Conservation (phyloP, 192 early-diverging fungal species). For the Nowakowskiella sp. region DNA sequence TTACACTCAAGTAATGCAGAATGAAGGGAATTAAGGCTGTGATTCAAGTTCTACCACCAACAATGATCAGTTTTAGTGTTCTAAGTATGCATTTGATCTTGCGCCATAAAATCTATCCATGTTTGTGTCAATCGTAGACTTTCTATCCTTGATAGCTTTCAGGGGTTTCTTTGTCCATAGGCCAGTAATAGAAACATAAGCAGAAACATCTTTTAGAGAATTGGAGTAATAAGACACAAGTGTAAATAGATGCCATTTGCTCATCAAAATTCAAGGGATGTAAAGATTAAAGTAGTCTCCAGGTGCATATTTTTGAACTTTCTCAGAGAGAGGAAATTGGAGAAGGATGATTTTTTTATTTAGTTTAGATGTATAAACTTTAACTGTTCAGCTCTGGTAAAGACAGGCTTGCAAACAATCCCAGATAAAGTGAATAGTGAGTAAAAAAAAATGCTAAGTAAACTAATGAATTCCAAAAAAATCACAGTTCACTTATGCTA, state of each 20-base stretch:
- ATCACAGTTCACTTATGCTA: no score
- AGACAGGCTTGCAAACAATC: constrained; percentile 3
- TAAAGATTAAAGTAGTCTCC: constrained; percentile 15
- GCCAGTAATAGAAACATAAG: neutral
- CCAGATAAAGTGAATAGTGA: constrained; percentile 12
- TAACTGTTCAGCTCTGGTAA: neutral
- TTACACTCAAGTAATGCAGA: neutral
- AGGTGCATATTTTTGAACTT: constrained; percentile 6
- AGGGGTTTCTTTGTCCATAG: constrained; percentile 4
- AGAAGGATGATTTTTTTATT: no score
- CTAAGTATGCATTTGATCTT: neutral
- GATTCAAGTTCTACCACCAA: constrained; percentile 20
- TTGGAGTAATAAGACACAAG: constrained; percentile 1
- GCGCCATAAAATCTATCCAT: constrained; percentile 11
- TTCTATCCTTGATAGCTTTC: no score
- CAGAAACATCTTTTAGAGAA: neutral
- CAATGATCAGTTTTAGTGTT: constrained; percentile 1
- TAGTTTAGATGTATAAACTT: no score
- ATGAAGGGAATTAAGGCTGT: constrained; percentile 14
- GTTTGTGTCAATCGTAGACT: neutral
- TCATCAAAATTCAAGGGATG: constrained; percentile 2
- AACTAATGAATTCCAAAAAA: no score
- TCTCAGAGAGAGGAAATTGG: no score
- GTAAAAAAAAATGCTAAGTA: no score
- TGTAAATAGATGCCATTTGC: constrained; percentile 19